Conservation (phyloP, 2,329 filamentous ascomycete genomes). For the Talaromyces sp. region DNA sequence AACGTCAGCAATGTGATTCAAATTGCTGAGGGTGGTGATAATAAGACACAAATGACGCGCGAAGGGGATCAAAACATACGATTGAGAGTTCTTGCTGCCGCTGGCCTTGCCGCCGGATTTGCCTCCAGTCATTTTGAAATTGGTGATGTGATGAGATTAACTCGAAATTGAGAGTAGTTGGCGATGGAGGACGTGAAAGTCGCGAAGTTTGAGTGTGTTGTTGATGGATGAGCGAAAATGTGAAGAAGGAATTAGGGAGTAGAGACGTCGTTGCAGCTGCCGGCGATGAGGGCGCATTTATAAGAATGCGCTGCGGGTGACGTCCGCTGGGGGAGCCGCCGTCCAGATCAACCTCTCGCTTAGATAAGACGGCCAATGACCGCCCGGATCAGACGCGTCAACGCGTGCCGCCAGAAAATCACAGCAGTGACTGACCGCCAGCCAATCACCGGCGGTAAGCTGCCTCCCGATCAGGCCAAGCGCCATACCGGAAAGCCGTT, state of each 20-base stretch:
- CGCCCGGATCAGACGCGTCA: constrained; percentile 30
- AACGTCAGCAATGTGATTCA: constrained; percentile 14
- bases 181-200: constrained; percentile 17
- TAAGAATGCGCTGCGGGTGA: constrained; percentile 44
- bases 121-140: constrained; percentile 97
- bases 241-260: constrained; percentile 29
- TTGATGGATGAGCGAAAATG: constrained; percentile 24
- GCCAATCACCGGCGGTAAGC: constrained; percentile 17
- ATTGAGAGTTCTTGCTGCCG: constrained; percentile 98
- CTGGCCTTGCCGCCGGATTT: constrained; percentile 99
- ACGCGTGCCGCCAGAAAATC: constrained; percentile 9
- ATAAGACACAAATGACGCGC: not conserved
- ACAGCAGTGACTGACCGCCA: not conserved
- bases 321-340: constrained; percentile 39
- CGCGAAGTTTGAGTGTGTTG: constrained; percentile 19
- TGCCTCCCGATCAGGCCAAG: constrained; percentile 30
- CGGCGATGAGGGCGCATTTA: constrained; percentile 37
- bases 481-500: constrained; percentile 22
- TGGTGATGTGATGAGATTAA: constrained; percentile 35
- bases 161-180: constrained; percentile 15
- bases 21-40: not conserved
- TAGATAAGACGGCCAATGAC: constrained; percentile 42
- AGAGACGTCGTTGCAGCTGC: constrained; percentile 29
- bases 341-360: constrained; percentile 48
- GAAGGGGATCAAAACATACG: constrained; percentile 55